phyloP scores from a whole-genome alignment of 352 stramenopile species.

The Blastocystis sp. region DNA sequence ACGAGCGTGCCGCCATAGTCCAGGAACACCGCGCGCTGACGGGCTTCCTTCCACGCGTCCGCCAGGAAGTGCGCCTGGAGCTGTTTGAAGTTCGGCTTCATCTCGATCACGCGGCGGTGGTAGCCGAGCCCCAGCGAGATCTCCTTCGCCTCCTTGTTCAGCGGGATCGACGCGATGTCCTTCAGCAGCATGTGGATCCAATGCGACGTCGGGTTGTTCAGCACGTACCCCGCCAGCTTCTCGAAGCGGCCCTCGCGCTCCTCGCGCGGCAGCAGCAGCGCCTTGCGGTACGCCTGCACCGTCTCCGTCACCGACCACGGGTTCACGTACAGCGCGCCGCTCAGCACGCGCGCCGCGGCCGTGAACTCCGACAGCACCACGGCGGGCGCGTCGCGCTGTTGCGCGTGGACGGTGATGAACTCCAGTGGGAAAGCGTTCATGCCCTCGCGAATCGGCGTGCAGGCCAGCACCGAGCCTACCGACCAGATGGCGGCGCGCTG shows the following conservation, averaged over 20 bases:
- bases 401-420: slow-evolving; percentile 36
- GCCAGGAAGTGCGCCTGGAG: slow-evolving; percentile 85
- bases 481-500: slow-evolving; percentile 79
- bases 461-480: slow-evolving; percentile 79
- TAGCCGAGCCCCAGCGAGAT: slow-evolving; percentile 85
- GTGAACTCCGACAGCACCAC: slow-evolving; percentile 96
- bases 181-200: slow-evolving; percentile 94
- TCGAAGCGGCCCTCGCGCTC: slow-evolving; percentile 75
- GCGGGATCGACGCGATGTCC: slow-evolving; percentile 85
- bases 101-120: slow-evolving; percentile 90
- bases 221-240: slow-evolving; percentile 86
- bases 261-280: slow-evolving; percentile 77
- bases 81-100: slow-evolving; percentile 89
- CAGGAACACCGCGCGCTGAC: slow-evolving; percentile 86
- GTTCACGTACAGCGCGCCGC: slow-evolving; percentile 91
- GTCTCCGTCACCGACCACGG: slow-evolving; percentile 91
- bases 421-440: slow-evolving; percentile 84
- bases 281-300: slow-evolving; percentile 76
- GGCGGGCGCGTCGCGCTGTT: slow-evolving; percentile 71
- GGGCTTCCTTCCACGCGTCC: slow-evolving; percentile 80
- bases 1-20: slow-evolving; percentile 97
- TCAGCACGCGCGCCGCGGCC: slow-evolving; percentile 89
- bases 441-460: slow-evolving; percentile 81
- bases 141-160: slow-evolving; percentile 86
- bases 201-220: slow-evolving; percentile 87